Conservation (phyloP, 257 asterid species). For the Nicotiana sylvestris region DNA sequence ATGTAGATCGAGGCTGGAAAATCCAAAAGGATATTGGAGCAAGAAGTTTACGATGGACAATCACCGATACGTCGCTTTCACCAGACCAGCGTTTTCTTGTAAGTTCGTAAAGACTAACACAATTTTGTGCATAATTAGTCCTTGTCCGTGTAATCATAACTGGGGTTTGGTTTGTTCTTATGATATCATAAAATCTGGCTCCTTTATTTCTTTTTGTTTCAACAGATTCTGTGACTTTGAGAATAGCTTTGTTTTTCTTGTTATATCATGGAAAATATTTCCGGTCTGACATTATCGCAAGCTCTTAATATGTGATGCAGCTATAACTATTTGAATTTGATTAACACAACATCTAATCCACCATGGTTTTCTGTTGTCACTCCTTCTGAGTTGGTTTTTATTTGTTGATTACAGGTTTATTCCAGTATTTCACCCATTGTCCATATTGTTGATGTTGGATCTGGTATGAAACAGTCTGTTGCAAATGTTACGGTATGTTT, state of each 20-base stretch:
- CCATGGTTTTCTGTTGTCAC: not conserved
- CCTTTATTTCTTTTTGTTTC: not conserved
- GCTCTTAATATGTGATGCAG: not conserved
- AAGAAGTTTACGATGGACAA: slow-evolving; percentile 86
- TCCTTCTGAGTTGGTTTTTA: not conserved
- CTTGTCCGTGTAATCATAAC: not conserved
- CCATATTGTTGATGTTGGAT: slow-evolving; percentile 87
- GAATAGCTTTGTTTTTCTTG: not conserved
- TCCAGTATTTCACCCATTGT: slow-evolving; percentile 82
- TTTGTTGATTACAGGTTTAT: slow-evolving; percentile 53
- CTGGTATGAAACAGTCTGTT: slow-evolving; percentile 59
- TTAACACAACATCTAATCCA: not conserved
- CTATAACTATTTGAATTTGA: not conserved
- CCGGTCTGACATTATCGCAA: not conserved
- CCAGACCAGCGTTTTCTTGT: slow-evolving; percentile 89
- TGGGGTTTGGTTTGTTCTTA: not conserved
- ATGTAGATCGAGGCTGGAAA: slow-evolving; percentile 80
- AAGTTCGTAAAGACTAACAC: slow-evolving; percentile 22
- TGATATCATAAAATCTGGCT: not conserved
- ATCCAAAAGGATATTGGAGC: slow-evolving; percentile 78
- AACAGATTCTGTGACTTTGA: not conserved
- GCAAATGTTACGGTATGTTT: slow-evolving; percentile 80
- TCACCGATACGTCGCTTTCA: slow-evolving; percentile 87
- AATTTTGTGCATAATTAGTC: slow-evolving; percentile 10
- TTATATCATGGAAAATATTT: not conserved